Conservation (phyloP, 2,329 filamentous ascomycete species). For the Monosporascus cannonballus region DNA sequence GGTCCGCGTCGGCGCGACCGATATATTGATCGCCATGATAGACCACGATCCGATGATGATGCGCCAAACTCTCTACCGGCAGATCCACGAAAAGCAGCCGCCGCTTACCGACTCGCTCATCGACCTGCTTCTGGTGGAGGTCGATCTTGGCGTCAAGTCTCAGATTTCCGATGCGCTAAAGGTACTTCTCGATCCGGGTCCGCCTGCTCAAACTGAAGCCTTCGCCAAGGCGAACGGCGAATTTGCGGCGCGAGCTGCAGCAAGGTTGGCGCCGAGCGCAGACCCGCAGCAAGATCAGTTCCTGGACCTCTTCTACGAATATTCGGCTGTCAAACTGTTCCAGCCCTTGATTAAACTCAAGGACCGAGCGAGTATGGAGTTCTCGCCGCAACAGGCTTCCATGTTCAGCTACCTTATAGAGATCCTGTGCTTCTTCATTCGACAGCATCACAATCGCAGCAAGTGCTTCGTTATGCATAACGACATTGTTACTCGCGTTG, state of each 20-base stretch:
- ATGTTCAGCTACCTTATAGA: slow-evolving; percentile 89
- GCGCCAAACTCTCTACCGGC: slow-evolving; percentile 84
- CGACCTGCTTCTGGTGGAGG: slow-evolving; percentile 83
- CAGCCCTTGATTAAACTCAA: slow-evolving; percentile 79
- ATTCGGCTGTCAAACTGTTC: slow-evolving; percentile 79
- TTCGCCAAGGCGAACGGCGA: slow-evolving; percentile 62
- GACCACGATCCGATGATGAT: slow-evolving; percentile 96
- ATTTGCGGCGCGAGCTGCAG: slow-evolving; percentile 56
- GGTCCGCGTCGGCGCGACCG: slow-evolving; percentile 85
- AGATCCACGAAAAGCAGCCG: slow-evolving; percentile 78
- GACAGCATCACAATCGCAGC: slow-evolving; percentile 79
- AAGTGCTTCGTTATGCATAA: slow-evolving; percentile 83
- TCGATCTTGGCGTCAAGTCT: slow-evolving; percentile 88
- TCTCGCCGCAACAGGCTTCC: slow-evolving; percentile 80
- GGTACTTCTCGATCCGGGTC: slow-evolving; percentile 74
- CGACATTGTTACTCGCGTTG: slow-evolving; percentile 70
- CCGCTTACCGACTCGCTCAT: slow-evolving; percentile 89
- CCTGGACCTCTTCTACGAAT: slow-evolving; percentile 82
- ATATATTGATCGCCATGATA: slow-evolving; percentile 88
- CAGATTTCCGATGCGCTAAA: slow-evolving; percentile 95
- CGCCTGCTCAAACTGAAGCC: slow-evolving; percentile 44
- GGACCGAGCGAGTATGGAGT: slow-evolving; percentile 58
- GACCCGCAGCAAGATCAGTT: slow-evolving; percentile 80
- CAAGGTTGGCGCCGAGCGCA: slow-evolving; percentile 36
- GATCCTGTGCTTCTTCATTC: slow-evolving; percentile 87